Evolutionary conservation across 768 basidiomycete genomes (phyloP).

Genomic region (Agaricus blazei): DNA sequence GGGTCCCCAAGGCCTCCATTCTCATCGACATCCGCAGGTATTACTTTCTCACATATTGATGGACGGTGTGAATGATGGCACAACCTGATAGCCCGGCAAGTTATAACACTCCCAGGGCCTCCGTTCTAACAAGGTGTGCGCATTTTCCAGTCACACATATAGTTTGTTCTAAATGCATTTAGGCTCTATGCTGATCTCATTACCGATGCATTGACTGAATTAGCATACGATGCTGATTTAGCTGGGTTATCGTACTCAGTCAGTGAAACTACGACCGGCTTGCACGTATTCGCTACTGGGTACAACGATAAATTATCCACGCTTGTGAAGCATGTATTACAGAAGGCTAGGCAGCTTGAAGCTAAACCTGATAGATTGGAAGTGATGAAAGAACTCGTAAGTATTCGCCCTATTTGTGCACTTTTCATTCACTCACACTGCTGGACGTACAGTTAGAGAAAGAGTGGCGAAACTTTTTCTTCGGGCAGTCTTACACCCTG

Average conservation of each 20-base stretch:
- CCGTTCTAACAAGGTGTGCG: slow-evolving; percentile 66
- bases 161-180: neutral
- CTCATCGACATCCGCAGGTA: slow-evolving; percentile 75
- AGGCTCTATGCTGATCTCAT: slow-evolving; percentile 84
- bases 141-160: neutral
- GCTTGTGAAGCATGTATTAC: slow-evolving; percentile 66
- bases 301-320: slow-evolving; percentile 90
- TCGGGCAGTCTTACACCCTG: slow-evolving; percentile 77
- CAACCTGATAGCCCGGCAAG: slow-evolving; percentile 42
- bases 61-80: neutral
- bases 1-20: slow-evolving; percentile 85
- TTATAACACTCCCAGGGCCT: slow-evolving; percentile 58
- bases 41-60: slow-evolving; percentile 5
- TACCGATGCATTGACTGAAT: slow-evolving; percentile 85
- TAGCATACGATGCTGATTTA: slow-evolving; percentile 87
- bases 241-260: slow-evolving; percentile 82
- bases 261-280: slow-evolving; percentile 53
- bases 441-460: slow-evolving; percentile 52
- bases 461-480: slow-evolving; percentile 82
- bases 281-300: slow-evolving; percentile 67
- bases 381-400: slow-evolving; percentile 82
- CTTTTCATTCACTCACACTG: neutral
- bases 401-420: neutral
- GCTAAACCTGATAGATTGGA: slow-evolving; percentile 69
- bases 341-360: slow-evolving; percentile 57